Percentiles rank a stretch among this genome's conserved stretches.
These are phyloP conservation scores for Paradendryphiella salina DNA, from an alignment of 2,329 filamentous ascomycete genomes.

Conservation along the genomic window DNA sequence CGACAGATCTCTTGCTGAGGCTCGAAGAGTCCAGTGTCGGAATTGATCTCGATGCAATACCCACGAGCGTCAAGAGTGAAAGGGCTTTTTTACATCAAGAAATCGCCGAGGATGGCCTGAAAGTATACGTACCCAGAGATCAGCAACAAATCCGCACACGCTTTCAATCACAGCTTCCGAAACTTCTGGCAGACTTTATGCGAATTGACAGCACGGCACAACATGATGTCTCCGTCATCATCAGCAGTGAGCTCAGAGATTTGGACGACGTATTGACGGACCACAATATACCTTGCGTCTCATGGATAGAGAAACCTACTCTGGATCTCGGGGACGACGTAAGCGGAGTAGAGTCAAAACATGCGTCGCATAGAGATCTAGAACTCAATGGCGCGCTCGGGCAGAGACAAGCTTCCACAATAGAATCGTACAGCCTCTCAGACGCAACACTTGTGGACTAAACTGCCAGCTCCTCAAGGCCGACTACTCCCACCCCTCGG, in stretches of 20 bases:
- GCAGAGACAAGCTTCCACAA: too few relatives aligned
- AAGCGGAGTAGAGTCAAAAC: too few relatives aligned
- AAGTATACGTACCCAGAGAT: conserved; percentile 22
- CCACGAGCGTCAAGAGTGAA: conserved; percentile 14
- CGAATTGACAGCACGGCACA: conserved; percentile 1
- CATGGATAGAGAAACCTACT: conserved; percentile 23
- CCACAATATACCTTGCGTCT: conserved; percentile 21
- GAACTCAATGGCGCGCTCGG: too few relatives aligned
- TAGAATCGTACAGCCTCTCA: too few relatives aligned
- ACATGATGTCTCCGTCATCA: conserved; percentile 18
- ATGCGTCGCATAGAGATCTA: too few relatives aligned
- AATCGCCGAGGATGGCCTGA: conserved; percentile 7
- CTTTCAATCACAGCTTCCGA: conserved; percentile 24
- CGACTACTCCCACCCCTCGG: too few relatives aligned
- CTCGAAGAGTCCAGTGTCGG: too few relatives aligned
- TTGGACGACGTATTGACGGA: conserved; percentile 21
- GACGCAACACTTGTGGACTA: too few relatives aligned
- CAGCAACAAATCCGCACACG: conserved; percentile 11
- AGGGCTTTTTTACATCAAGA: conserved; percentile 20
- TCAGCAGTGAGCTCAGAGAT: conserved; percentile 1
- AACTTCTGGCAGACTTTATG: conserved; percentile 15
- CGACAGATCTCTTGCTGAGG: too few relatives aligned
- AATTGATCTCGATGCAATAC: too few relatives aligned
- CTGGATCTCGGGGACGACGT: neutral
- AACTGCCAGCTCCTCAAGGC: too few relatives aligned